Evolutionary conservation across 2,329 filamentous ascomycete genomes (phyloP), one percentile per base, ranked within the genome.

Genomic region (Colletotrichum simmondsii): DNA sequence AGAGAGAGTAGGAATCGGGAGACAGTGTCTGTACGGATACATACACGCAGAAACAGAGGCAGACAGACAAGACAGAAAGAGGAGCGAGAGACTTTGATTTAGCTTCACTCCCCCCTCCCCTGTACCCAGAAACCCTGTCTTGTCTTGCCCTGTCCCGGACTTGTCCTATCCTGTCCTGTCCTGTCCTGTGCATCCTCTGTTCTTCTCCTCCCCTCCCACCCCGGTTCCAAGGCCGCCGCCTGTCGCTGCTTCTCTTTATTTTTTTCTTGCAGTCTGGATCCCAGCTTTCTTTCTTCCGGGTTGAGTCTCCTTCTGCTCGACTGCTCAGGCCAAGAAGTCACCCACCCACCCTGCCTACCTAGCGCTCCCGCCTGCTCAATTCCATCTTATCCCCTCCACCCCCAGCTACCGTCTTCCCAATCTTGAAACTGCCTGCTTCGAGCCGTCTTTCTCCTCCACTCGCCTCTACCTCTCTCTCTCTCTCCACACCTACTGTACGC

Each of bases 301-400:
- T 32, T 54, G 30, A 37, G 61, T 24, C 28, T 63, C 11, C 46
- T 35, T 24, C 46, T 54, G 46, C 60, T 37, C 14, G 30, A 56
- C 69, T 72, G 66, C 59, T 71, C 67, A 73, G 61, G 57, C 67
- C 54, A 49, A 49, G 32, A 72, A 69, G 66, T 65, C 67, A 59
- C 26, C 67, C 64, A 32, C 26, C 54, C 37, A 37, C 59, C 22
- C 28, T 42, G 30, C 53, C 37, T 30, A 65, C 62, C 63, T 72
- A 71, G 67, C 63, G 72, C 63, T 68, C 65, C 60, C 65, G 64
- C 65, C 57, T 65, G 65, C 52, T 72, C 70, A 70, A 73, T 73
- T 74, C 69, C 73, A 73, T 74, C 73, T 74, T 66, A 71, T 73
- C 73, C 73, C 70, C 73, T 73, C 70, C 70, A 56, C 67, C 71